Base-by-base conservation (phyloP, 1,139 yeast species). In the Spathaspora sp. region DNA sequence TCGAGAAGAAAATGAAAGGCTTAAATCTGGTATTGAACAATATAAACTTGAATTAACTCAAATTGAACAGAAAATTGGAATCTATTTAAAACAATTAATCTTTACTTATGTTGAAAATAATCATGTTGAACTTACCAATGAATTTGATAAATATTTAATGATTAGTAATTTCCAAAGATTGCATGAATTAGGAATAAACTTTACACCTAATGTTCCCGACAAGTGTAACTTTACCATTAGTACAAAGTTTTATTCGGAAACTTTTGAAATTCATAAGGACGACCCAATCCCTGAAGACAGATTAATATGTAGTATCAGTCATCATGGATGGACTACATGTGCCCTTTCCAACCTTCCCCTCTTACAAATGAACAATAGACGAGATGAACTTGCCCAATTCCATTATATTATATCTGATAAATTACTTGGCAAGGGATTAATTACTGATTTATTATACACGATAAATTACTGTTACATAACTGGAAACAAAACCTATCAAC, bases 321-420 rank as follows among this genome's bases (percentile, higher is more conserved):
- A 60, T 7, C 78, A 74, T 49, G 56, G 57, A 20, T 74, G 78
- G 78, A 56, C 68, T 0, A 59, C 65, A 39, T 74, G 80, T 48
- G 59, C 60, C 17, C 52, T 72, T 43, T 70, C 76, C 0, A 54
- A 61, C 27, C 48, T 73, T 8, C 80, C 80, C 2, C 54, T 74
- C 25, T 49, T 74, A 41, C 73, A 68, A 38, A 52, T 69, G 50
- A 60, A 60, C 17, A 68, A 69, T 34, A 58, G 63, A 29, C 57
- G 61, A 7, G 78, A 74, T 48, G 76, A 73, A 51, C 55, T 68
- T 33, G 57, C 57, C 13, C 54, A 51, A 23, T 71, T 60, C 50
- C 64, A 67, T 45, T 74, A 73, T 48, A 54, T 65, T 7, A 49
- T 56, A 2, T 45, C 53, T 17, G 56, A 56, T 33, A 38, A 52